Evolutionary conservation across 768 basidiomycete species (phyloP), one percentile per base, ranked within the genome.

Genomic region (Butyriboletus loyo): DNA sequence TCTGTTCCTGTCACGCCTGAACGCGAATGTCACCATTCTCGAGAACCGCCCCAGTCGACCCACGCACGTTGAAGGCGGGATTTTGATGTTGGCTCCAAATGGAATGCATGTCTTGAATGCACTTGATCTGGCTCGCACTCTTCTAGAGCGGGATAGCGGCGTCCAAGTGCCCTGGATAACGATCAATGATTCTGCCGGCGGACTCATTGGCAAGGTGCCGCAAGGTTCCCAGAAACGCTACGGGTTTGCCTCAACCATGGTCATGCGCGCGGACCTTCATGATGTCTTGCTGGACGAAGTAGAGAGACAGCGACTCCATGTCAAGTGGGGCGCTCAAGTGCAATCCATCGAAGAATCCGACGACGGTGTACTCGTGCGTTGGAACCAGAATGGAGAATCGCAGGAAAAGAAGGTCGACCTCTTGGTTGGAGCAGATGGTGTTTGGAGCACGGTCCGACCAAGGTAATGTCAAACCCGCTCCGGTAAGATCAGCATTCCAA

Each of bases 271-370:
- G 32, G 69, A 71, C 41, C 53, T 65, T 6, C 57, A 71, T n/a
- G 65, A 69, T 25, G 63, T 71, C 32, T 50, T 69, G n/a, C 53
- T 69, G 34, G 64, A 70, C 38, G 60, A 61, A 35, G 58, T 66
- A 9, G 59, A 70, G 50, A 59, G 44, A 21, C 52, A 25, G 17
- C 28, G 43, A 36, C 40, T 68, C 22, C 40, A 57, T 7, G 7
- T 68, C 37, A 56, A 36, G 17, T 68, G 68, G 66, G 45, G 35
- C n/a, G 55, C 64, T 13, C 66, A 53, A 21, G 57, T 68, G 31
- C 51, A 53, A 36, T 66, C 54, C 38, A 46, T 57, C 24, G 59
- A 68, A 31, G 68, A 68, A 46, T 54, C 13, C 10, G 38, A 57
- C 7, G 62, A 64, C 11, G 62, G 64, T 24, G 59, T 68, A 6